A percentile compares a stretch with the other conserved stretches of the same genome.
Conservation (phyloP, 306 rosid species). For the Corylus americana region DNA sequence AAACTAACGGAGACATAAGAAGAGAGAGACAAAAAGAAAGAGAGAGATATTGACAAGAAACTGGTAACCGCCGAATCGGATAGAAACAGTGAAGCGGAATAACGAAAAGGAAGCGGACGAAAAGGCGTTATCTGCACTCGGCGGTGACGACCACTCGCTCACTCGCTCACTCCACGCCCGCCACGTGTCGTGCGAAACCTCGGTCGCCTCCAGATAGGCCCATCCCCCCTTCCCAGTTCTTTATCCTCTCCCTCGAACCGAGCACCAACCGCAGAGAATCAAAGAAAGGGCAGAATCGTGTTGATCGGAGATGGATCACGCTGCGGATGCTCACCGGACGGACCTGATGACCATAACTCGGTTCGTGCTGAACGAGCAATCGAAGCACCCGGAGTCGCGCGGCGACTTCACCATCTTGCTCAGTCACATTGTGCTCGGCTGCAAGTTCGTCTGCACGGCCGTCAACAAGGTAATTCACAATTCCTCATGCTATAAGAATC, state of each 20-base stretch:
- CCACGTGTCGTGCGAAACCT: constrained; percentile 54
- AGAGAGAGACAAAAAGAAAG: background rate
- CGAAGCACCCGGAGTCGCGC: constrained; percentile 81
- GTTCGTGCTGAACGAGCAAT: constrained; percentile 87
- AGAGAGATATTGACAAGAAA: background rate
- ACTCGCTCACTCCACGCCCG: constrained; percentile 10
- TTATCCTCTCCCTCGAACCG: constrained; percentile 35
- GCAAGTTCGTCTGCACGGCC: constrained; percentile 91
- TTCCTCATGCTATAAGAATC: background rate
- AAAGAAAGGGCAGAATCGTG: background rate
- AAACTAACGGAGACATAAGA: too few species aligned
- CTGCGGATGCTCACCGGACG: constrained; percentile 81
- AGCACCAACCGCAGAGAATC: constrained; percentile 16
- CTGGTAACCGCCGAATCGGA: constrained; percentile 32
- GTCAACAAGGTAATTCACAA: constrained; percentile 66
- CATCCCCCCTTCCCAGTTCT: background rate
- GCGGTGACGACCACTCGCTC: constrained; percentile 37
- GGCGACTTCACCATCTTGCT: constrained; percentile 96
- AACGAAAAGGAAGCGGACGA: constrained; percentile 27
- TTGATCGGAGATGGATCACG: constrained; percentile 67
- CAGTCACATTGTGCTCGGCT: constrained; percentile 92
- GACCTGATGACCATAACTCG: constrained; percentile 96
- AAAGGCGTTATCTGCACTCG: constrained; percentile 43
- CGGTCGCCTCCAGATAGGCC: constrained; percentile 30
- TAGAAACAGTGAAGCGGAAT: background rate